Evolutionary conservation across 331 rosid species (phyloP), one percentile per base, ranked within the genome.

Genomic region (Phaseolus coccineus): DNA sequence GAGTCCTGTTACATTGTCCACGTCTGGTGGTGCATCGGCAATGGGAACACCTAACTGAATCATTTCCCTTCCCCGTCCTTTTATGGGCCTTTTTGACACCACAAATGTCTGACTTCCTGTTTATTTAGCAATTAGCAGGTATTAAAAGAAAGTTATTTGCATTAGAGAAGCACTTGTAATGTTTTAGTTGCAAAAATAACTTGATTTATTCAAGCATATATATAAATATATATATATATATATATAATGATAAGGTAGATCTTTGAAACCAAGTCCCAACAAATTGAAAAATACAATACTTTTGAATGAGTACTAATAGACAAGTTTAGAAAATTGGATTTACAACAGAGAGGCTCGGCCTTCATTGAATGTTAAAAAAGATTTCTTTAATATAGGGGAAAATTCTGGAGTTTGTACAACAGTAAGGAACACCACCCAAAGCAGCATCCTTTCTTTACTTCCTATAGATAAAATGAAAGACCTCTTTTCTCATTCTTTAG

Each of bases 51-150:
- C 97, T 57, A 93, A 77, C 64, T 93, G 97, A 85, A 93, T 87
- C 84, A 85, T 89, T 82, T 93, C 97, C 85, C 96, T 90, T 83
- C 97, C 97, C 76, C 80, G 96, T 58, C 97, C 97, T 83, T 83
- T 93, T 85, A 79, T 89, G 33, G 97, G 97, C 87, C 96, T 88
- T 81, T 89, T 90, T 31, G 87, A 87, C 67, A 73, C 80, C 80
- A 90, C 88, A 79, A 84, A 90, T 22, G 90, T 82, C 68, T 74
- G 91, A 81, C 87, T 92, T 91, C 91, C 71, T 87, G 80, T 77
- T 56, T 80, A 59, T 77, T 50, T 48, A 76, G 46, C 35, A 40
- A 48, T 28, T 47, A 61, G 56, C 63, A 33, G 11, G 68, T 16
- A 25, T 37, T 73, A 35, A 19, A 25, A 25, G 8, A 67, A 65